Base-by-base conservation (phyloP, 2,329 filamentous ascomycete species). In the Lachnellula arida region DNA sequence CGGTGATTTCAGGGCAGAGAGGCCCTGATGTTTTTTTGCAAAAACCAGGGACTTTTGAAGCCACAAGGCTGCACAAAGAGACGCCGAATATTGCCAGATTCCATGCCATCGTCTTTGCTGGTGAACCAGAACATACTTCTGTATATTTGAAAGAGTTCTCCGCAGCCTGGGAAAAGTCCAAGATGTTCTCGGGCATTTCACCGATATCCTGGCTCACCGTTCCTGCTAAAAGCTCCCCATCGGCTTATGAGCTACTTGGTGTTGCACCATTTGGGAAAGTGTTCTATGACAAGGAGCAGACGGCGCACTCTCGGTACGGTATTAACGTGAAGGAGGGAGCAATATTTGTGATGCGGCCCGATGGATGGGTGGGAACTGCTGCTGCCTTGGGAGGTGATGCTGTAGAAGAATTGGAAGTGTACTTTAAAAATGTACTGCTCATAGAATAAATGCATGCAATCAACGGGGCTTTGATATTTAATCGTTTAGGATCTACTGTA, bases 281-380 rank as follows among this genome's bases (percentile, higher is more conserved):
- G 0, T 74, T 83, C 49, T 85, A 83, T 60, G 72, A 82, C 9
- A 76, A 82, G 54, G 69, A 81, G 58, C 56, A 75, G 25, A 80
- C 77, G 55, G 82, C 78, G 75, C 68, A 80, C 42, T 75, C 72
- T 9, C 65, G 69, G 4, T 67, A 65, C 57, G 64, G 64, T 5
- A 56, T 81, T 8, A 61, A 63, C 1, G 53, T 65, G 2, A 59
- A 68, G 0, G 70, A 77, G 50, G 72, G 77, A 3, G 78, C 72
- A 0, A 66, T 82, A 3, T 66, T 77, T 3, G 74, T 79, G 54
- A 73, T 82, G 0, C 68, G 80, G 23, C 80, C 80, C 1, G 80
- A 83, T 69, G 80, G 80, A 2, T 82, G 82, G 71, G 72, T 82
- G 1, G 80, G 78, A 1, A 75, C 72, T 60, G 58, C 66, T 0